Percentiles rank a stretch among this genome's conserved stretches.
These are phyloP conservation scores for Pestalotiopsis sp. DNA, from an alignment of 2,329 filamentous ascomycete genomes.

Conservation along the genomic window DNA sequence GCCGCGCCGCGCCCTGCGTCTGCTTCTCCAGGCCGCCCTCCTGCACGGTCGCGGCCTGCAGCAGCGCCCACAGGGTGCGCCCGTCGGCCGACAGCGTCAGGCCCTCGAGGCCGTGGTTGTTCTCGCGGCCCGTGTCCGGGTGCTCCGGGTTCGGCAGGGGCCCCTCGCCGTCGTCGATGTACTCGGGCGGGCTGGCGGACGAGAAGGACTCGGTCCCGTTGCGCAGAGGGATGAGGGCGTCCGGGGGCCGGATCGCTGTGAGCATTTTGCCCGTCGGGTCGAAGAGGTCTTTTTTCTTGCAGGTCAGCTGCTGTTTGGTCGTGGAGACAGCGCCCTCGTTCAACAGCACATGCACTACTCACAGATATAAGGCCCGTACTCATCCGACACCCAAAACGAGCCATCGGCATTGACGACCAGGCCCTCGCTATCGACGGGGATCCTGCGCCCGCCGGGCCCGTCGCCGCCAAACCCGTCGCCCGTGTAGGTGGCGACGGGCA, in stretches of 20 bases:
- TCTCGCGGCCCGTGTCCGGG: conserved; percentile 64
- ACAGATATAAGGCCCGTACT: conserved; percentile 74
- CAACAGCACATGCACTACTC: conserved; percentile 29
- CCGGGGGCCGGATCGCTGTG: conserved; percentile 64
- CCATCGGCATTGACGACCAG: conserved; percentile 62
- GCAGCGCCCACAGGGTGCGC: conserved; percentile 63
- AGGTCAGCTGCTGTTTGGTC: background rate
- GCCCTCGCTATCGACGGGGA: conserved; percentile 69
- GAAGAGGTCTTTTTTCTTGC: conserved; percentile 44
- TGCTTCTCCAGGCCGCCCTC: conserved; percentile 55
- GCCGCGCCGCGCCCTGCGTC: conserved; percentile 58
- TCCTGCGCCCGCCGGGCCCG: conserved; percentile 60
- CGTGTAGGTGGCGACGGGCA: conserved; percentile 65
- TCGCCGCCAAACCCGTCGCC: conserved; percentile 70
- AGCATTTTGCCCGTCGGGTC: conserved; percentile 59
- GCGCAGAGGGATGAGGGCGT: conserved; percentile 65
- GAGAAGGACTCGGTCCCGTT: conserved; percentile 66
- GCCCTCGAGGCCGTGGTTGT: conserved; percentile 78
- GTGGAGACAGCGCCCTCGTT: no score
- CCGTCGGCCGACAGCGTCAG: conserved; percentile 66
- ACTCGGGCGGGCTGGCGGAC: conserved; percentile 65
- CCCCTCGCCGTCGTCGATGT: conserved; percentile 46
- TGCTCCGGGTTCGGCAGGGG: conserved; percentile 52
- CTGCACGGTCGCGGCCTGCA: conserved; percentile 68
- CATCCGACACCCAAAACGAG: conserved; percentile 70